A percentile compares a stretch with the other conserved stretches of the same genome.
Conservation (phyloP, 352 stramenopile species). For the Phytophthora crassamura region DNA sequence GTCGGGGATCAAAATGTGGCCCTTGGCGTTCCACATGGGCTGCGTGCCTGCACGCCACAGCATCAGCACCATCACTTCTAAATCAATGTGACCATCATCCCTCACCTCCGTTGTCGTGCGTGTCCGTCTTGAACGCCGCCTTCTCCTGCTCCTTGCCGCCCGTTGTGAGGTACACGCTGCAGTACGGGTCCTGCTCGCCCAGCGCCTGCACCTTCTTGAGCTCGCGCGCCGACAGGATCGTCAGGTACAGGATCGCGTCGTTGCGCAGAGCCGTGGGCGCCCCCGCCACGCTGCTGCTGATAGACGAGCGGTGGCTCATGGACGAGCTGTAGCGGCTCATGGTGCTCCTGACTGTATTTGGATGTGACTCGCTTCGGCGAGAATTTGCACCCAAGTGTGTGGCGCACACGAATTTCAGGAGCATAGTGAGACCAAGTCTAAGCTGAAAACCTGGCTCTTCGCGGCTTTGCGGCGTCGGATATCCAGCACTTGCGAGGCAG, state of each 20-base stretch:
- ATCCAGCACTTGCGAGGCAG: slow-evolving; percentile 13
- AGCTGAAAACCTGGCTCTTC: slow-evolving; percentile 3
- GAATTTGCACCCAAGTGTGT: slow-evolving; percentile 25
- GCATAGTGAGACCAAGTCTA: slow-evolving; percentile 18
- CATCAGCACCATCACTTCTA: slow-evolving; percentile 1
- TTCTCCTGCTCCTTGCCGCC: slow-evolving; percentile 56
- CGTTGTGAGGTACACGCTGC: slow-evolving; percentile 63
- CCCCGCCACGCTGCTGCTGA: slow-evolving; percentile 40
- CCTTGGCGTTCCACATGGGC: slow-evolving; percentile 81
- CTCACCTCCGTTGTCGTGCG: slow-evolving; percentile 73
- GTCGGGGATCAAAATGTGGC: slow-evolving; percentile 71
- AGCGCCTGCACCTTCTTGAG: slow-evolving; percentile 76
- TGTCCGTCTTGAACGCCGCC: slow-evolving; percentile 74
- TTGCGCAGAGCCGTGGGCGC: slow-evolving; percentile 57
- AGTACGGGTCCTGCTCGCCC: slow-evolving; percentile 81
- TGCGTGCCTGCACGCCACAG: slow-evolving; percentile 43
- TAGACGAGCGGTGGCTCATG: slow-evolving; percentile 36
- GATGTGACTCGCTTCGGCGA: slow-evolving; percentile 10
- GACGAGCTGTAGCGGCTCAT: slow-evolving; percentile 41
- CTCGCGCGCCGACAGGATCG: slow-evolving; percentile 64
- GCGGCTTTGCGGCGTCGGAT: no score
- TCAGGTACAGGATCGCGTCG: slow-evolving; percentile 76
- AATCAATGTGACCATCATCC: background rate
- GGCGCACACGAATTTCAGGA: slow-evolving; percentile 4
- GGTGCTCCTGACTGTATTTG: background rate